Conservation (phyloP, 306 rosid species). For the Prinsepia uniflora region DNA sequence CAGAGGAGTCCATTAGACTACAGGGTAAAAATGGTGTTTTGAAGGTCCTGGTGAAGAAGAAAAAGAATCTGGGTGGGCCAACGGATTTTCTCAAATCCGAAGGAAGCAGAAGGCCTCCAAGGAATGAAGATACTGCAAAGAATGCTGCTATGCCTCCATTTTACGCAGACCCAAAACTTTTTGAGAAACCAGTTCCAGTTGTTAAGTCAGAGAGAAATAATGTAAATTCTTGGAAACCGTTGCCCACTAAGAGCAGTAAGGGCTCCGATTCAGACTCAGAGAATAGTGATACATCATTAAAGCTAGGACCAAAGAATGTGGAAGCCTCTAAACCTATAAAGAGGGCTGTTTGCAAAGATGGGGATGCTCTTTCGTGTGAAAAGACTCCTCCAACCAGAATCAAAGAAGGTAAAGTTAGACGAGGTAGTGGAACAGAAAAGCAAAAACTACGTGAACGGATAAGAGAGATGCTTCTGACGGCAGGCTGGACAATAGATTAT, state of each 20-base stretch:
- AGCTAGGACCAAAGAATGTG: slow-evolving; percentile 44
- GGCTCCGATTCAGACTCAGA: slow-evolving; percentile 56
- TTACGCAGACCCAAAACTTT: slow-evolving; percentile 39
- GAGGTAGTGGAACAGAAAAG: slow-evolving; percentile 94
- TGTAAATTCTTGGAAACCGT: slow-evolving; percentile 36
- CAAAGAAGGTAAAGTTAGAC: slow-evolving; percentile 71
- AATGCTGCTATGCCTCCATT: slow-evolving; percentile 39
- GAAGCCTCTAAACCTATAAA: slow-evolving; percentile 43
- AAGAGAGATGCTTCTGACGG: slow-evolving; percentile 76
- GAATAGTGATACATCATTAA: slow-evolving; percentile 60
- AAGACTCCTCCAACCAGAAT: slow-evolving; percentile 36
- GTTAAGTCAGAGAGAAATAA: slow-evolving; percentile 49
- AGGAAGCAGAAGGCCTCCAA: slow-evolving; percentile 45
- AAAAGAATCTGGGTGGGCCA: slow-evolving; percentile 42
- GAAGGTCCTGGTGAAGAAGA: slow-evolving; percentile 84
- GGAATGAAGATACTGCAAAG: slow-evolving; percentile 45
- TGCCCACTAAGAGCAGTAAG: slow-evolving; percentile 52
- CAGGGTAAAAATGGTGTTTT: slow-evolving; percentile 97
- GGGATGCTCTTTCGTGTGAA: slow-evolving; percentile 55
- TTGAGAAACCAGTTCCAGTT: slow-evolving; percentile 41
- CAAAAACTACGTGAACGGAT: slow-evolving; percentile 86
- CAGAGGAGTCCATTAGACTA: slow-evolving; percentile 75
- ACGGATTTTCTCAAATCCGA: slow-evolving; percentile 42
- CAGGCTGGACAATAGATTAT: slow-evolving; percentile 93
- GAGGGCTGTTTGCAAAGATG: slow-evolving; percentile 44